phyloP scores from a whole-genome alignment of 2,329 filamentous ascomycete species.

The Magnaporthiopsis poae region DNA sequence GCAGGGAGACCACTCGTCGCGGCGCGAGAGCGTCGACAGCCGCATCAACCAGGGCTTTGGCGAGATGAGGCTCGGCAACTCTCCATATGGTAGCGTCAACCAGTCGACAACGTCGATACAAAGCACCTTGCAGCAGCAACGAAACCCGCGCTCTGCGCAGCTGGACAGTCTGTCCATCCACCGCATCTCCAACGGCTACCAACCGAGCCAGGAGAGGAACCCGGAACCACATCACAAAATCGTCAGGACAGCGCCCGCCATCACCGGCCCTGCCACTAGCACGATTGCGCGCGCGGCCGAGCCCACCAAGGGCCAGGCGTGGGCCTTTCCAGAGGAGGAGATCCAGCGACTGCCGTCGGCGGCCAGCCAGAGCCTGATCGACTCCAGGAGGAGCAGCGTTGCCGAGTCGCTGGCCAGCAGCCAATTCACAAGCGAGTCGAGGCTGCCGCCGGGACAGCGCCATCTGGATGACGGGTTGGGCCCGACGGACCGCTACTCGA shows the following conservation, averaged over 20 bases:
- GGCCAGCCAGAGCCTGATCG: slow-evolving; percentile 41
- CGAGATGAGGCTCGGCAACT: slow-evolving; percentile 58
- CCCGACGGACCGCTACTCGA: slow-evolving; percentile 39
- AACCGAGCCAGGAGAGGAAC: slow-evolving; percentile 48
- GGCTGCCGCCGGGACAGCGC: slow-evolving; percentile 61
- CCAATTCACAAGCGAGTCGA: slow-evolving; percentile 66
- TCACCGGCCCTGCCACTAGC: slow-evolving; percentile 59
- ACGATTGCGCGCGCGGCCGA: slow-evolving; percentile 62
- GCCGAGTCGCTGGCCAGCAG: slow-evolving; percentile 71
- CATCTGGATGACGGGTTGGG: slow-evolving; percentile 52
- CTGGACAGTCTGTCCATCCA: slow-evolving; percentile 45
- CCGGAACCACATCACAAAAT: slow-evolving; percentile 42
- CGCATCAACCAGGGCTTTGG: slow-evolving; percentile 63
- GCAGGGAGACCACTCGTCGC: slow-evolving; percentile 38
- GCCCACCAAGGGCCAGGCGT: slow-evolving; percentile 72
- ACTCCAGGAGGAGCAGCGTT: slow-evolving; percentile 65
- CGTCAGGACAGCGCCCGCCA: slow-evolving; percentile 61
- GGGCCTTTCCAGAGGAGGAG: slow-evolving; percentile 71
- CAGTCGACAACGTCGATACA: slow-evolving; percentile 67
- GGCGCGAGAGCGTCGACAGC: slow-evolving; percentile 71
- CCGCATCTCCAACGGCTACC: slow-evolving; percentile 56
- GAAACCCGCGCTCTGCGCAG: slow-evolving; percentile 42
- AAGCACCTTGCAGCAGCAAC: slow-evolving; percentile 57
- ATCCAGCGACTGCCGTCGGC: slow-evolving; percentile 42
- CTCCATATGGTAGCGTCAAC: slow-evolving; percentile 68